Evolutionary conservation across 2,329 filamentous ascomycete genomes (phyloP).

Genomic region (Clonostachys solani): DNA sequence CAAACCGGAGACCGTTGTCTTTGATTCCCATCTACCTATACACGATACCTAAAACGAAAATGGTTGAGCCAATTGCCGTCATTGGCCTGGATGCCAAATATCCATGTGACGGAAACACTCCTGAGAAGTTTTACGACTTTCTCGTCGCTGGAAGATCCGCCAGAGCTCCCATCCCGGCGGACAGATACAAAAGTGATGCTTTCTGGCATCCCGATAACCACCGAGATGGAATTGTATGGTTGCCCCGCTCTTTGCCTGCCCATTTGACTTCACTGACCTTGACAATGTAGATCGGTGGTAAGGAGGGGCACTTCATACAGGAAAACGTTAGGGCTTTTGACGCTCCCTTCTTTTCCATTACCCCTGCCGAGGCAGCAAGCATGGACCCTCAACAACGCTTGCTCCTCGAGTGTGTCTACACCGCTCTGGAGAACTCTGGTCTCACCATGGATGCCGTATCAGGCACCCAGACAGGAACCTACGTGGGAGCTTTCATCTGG

Average conservation of each 20-base stretch:
- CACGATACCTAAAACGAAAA: too few species aligned
- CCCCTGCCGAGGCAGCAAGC: slow-evolving; percentile 10
- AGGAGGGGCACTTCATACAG: slow-evolving; percentile 14
- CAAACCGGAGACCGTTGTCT: too few species aligned
- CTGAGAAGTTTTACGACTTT: background rate
- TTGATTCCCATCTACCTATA: too few species aligned
- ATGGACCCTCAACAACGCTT: slow-evolving; percentile 21
- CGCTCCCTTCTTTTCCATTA: slow-evolving; percentile 12
- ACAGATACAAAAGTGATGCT: background rate
- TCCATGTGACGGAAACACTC: slow-evolving; percentile 18
- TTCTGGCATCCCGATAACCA: slow-evolving; percentile 1
- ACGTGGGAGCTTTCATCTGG: slow-evolving; percentile 18
- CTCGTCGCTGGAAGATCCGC: too few species aligned
- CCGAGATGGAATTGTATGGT: background rate
- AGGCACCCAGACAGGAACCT: slow-evolving; percentile 17
- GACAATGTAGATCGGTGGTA: background rate
- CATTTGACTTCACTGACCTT: background rate
- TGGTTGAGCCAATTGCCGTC: slow-evolving; percentile 17
- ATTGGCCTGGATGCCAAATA: slow-evolving; percentile 35
- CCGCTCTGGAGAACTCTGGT: slow-evolving; percentile 21
- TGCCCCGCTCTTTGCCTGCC: background rate
- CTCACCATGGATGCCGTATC: slow-evolving; percentile 15
- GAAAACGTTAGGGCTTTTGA: slow-evolving; percentile 12
- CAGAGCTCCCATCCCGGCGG: background rate
- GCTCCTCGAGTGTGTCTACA: slow-evolving; percentile 21